Evolutionary conservation across 129 eudicot species (phyloP).

Genomic region (Cynara cardunculus): DNA sequence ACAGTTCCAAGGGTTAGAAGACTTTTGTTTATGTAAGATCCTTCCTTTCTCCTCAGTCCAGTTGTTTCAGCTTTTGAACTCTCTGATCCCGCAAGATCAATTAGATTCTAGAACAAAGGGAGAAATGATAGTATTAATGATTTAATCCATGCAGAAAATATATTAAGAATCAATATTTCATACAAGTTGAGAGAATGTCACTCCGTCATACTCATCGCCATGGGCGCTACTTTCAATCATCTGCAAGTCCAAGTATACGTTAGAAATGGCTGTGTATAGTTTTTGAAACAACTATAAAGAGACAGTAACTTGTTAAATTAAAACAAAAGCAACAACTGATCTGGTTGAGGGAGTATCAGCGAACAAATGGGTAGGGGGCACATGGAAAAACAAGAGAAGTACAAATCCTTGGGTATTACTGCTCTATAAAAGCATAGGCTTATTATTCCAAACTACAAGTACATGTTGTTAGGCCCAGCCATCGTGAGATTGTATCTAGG

Average conservation of each 20-base stretch:
- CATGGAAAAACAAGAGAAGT: neutral
- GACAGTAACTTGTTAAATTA: neutral
- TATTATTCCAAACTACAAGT: neutral
- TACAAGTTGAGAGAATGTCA: slow-evolving; percentile 94
- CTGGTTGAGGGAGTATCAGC: neutral
- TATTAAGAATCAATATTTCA: slow-evolving; percentile 7
- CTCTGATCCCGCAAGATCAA: slow-evolving; percentile 98
- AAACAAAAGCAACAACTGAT: neutral
- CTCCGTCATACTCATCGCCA: slow-evolving; percentile 96
- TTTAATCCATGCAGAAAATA: slow-evolving; percentile 1
- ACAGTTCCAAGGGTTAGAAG: slow-evolving; percentile 98
- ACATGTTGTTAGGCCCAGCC: neutral
- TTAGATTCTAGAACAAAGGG: slow-evolving; percentile 45
- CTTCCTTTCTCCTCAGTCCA: slow-evolving; percentile 95
- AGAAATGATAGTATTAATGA: neutral
- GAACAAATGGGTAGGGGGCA: neutral
- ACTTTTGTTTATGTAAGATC: slow-evolving; percentile 97
- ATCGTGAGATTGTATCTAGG: neutral
- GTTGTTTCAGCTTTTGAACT: slow-evolving; percentile 99
- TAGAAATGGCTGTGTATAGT: slow-evolving; percentile 3
- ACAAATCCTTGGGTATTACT: too few relatives aligned
- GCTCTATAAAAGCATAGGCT: neutral
- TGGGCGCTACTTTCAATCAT: slow-evolving; percentile 97
- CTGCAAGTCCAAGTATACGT: slow-evolving; percentile 39
- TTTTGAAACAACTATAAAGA: slow-evolving; percentile 1